Percentiles rank a stretch among this genome's conserved stretches.
These are phyloP conservation scores for Thyridium curvatum DNA, from an alignment of 2,329 filamentous ascomycete species.

Conservation along the genomic window DNA sequence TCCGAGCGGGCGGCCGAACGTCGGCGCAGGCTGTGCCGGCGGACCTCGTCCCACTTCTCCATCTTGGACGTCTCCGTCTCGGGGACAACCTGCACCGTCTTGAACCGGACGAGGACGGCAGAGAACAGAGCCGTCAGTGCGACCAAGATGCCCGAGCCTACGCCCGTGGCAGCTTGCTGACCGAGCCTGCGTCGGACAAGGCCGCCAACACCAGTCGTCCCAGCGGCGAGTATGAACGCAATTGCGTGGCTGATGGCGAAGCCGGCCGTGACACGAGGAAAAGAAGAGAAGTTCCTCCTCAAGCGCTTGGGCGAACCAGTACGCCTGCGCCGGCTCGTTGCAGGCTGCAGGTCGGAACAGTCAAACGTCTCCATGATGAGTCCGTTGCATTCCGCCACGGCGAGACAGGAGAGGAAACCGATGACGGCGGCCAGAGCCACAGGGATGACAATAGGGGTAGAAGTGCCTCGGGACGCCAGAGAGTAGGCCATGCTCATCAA, in stretches of 20 bases:
- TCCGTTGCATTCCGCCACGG: constrained; percentile 69
- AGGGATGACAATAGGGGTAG: constrained; percentile 55
- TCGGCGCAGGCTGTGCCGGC: constrained; percentile 40
- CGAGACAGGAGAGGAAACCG: constrained; percentile 66
- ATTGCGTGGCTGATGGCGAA: constrained; percentile 65
- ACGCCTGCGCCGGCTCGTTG: constrained; percentile 33
- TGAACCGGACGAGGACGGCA: constrained; percentile 57
- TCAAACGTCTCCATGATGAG: constrained; percentile 78
- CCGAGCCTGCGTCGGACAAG: constrained; percentile 58
- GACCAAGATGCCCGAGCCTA: constrained; percentile 62
- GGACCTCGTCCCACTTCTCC: constrained; percentile 42
- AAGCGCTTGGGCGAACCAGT: constrained; percentile 40
- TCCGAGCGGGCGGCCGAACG: constrained; percentile 24
- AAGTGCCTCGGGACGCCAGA: constrained; percentile 56
- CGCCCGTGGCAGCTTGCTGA: constrained; percentile 60
- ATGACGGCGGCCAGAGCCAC: constrained; percentile 60
- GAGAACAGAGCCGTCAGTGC: constrained; percentile 58
- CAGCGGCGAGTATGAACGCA: constrained; percentile 63
- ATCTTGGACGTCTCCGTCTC: constrained; percentile 25
- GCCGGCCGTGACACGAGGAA: constrained; percentile 66
- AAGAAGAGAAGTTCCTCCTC: constrained; percentile 66
- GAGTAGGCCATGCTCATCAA: constrained; percentile 63
- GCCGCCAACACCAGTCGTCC: constrained; percentile 63
- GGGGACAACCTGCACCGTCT: constrained; percentile 62
- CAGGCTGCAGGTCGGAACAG: constrained; percentile 70